phyloP scores from a whole-genome alignment of 352 stramenopile genomes.

The Globisporangium takayamanum region DNA sequence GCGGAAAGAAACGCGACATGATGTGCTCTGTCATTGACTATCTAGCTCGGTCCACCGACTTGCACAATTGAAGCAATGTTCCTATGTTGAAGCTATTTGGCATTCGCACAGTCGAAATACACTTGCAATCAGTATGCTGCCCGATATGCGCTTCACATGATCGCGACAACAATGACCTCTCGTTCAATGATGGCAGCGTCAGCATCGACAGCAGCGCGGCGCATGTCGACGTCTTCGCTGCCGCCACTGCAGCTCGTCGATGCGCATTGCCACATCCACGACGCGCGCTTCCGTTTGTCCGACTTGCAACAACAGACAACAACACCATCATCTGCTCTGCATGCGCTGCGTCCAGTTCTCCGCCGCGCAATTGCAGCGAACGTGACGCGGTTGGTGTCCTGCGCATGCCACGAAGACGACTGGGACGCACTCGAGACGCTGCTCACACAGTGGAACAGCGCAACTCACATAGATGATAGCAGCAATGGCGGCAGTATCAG shows the following conservation, averaged over 20 bases:
- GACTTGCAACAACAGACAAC: not conserved
- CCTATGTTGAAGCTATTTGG: too few species aligned
- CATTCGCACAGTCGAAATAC: not conserved
- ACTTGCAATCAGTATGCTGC: not conserved
- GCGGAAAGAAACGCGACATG: not conserved
- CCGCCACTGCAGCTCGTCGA: constrained; percentile 24
- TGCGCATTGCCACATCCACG: constrained; percentile 72
- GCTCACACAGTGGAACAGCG: constrained; percentile 6
- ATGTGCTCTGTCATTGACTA: not conserved
- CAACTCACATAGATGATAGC: not conserved
- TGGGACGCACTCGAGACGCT: constrained; percentile 51
- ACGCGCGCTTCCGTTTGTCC: constrained; percentile 21
- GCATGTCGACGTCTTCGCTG: constrained; percentile 11
- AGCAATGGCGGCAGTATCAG: not conserved
- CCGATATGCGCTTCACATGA: too few species aligned
- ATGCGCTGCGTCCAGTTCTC: constrained; percentile 27
- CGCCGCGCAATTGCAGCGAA: constrained; percentile 23
- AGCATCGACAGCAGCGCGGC: not conserved
- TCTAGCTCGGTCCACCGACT: not conserved
- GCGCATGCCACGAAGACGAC: constrained; percentile 55
- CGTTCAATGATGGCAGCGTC: not conserved
- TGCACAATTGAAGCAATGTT: not conserved
- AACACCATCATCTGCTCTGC: constrained; percentile 1
- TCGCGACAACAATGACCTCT: too few species aligned
- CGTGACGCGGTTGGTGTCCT: constrained; percentile 50